Base-by-base conservation (phyloP, 805 yeast species). In the Candida succiphila region DNA sequence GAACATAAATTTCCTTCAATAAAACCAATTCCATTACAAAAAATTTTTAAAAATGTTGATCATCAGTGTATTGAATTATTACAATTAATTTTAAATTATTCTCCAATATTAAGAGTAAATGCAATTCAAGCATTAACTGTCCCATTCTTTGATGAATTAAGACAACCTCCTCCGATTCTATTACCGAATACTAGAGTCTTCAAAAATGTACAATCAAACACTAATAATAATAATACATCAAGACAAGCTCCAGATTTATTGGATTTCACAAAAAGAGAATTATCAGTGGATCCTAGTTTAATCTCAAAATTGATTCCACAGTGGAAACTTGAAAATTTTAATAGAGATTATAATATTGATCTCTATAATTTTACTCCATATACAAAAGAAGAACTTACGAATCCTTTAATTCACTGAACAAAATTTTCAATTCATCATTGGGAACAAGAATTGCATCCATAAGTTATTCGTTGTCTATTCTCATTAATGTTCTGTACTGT, bases 1-100 rank as follows among this genome's bases (percentile, higher is more conserved):
- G 97, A 92, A 56, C 96, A 89, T 61, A 86, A 85, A 52, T 89
- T 89, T 67, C 97, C 98, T 4, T 70, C 56, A 40, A 82, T 82
- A 44, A 79, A 79, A 54, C 83, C 89, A 36, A 81, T 82, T 26
- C 89, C 89, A 28, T 60, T 82, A 38, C 53, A 61, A 25, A 78
- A 75, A 45, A 78, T 81, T 17, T 80, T 80, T 57, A 76, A 77
- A 51, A 67, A 68, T 45, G 60, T 67, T 49, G 62, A 72, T 41
- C 37, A 55, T 38, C 67, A 74, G 61, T 66, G 74, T 40, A 68
- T 79, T 17, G 68, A 66, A 33, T 66, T 82, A 41, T 58, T 82
- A 40, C 64, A 67, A 25, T 57, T 63, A 41, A 65, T 78, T 26
- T 63, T 82, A 41, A 74, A 77, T 48, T 82, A 82, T 53, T 77